Evolutionary conservation across 495 filamentous ascomycete genomes (phyloP), one percentile per base, ranked within the genome.

Genomic region (Tuber aestivum): DNA sequence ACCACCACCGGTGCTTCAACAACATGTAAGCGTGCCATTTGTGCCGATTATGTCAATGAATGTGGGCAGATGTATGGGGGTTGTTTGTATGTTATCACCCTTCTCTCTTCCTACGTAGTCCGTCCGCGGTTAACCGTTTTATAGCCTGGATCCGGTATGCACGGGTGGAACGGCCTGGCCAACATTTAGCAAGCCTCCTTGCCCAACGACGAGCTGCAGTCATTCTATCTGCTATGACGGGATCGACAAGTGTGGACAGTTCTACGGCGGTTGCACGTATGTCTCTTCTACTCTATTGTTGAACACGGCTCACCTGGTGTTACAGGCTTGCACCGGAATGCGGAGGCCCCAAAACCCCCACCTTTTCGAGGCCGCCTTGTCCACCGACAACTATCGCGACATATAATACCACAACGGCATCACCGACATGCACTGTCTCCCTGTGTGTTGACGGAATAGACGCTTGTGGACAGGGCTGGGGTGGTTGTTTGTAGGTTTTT

Each of bases 261-360:
- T 70, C 38, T 79, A 70, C 61, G 77, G 77, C 14, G 76, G 77
- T 69, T 79, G 77, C 50, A 73, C 61, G 77, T 78, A 73, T 68
- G 77, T 73, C 35, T 20, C 12, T 7, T 16, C 14, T 6, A 4
- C 5, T 35, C 56, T 35, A 1, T 35, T 18, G 56, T 27, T 35
- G 10, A 35, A 35, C 14, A 65, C 8, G 16, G 9, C 56, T 65
- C 32, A 65, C 56, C 5, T 3, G 32, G 3, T 35, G 32, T 35
- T 35, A 18, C 32, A 65, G 56, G 27, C 56, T 65, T 35, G 56
- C 32, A 35, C 56, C 56, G 6, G 56, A 65, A 35, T 65, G 56
- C 8, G 56, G 56, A 4, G 56, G 56, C 35, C 56, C 56, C 35
- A 65, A 65, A 35, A 65, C 56, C 3, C 56, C 56, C 32, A 65